Base-by-base conservation (phyloP, 768 basidiomycete species). In the Mycena polygramma region DNA sequence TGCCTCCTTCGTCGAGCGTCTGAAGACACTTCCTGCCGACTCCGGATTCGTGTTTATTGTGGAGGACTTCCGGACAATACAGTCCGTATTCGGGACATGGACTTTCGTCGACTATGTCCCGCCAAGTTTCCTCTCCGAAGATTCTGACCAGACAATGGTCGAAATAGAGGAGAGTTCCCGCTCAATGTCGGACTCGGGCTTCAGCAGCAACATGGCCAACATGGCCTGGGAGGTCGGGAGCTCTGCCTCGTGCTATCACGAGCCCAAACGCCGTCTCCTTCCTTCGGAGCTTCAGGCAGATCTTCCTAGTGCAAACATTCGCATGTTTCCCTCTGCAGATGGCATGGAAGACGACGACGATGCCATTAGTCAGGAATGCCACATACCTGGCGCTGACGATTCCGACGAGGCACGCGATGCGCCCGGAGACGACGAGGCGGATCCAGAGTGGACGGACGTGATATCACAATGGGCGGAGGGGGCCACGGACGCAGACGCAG, bases 251-350 rank as follows among this genome's bases (percentile, higher is more conserved):
- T 17, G 39, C 22, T 37, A 22, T 14, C 48, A 61, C 61, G 68
- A 69, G 36, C 68, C 68, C 35, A 37, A 57, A 22, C 68, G 61
- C 24, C 68, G 68, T 17, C 54, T 69, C 13, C 55, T 63, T 14
- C 55, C 60, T 7, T 36, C 57, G 24, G 67, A 68, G 39, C 43
- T 63, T 22, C 35, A 63, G 48, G 15, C 43, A 55, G 17, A 59
- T 43, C 51, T n/a, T 5, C 39, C 57, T 6, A 11, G n/a, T 9
- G 7, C 43, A 26, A 36, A 41, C 7, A 17, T 59, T 26, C 45
- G 39, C 14, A n/a, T 43, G 14, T 39, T 43, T 11, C 49, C 26
- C 7, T 7, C 54, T 4, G 30, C 17, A 35, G 51, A 57, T 36
- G 37, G 55, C 54, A 61, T 57, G 2, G 46, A 30, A 7, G 60